Evolutionary conservation across 352 stramenopile genomes (phyloP), one percentile per base, ranked within the genome.

Genomic region (Globisporangium barbulae): DNA sequence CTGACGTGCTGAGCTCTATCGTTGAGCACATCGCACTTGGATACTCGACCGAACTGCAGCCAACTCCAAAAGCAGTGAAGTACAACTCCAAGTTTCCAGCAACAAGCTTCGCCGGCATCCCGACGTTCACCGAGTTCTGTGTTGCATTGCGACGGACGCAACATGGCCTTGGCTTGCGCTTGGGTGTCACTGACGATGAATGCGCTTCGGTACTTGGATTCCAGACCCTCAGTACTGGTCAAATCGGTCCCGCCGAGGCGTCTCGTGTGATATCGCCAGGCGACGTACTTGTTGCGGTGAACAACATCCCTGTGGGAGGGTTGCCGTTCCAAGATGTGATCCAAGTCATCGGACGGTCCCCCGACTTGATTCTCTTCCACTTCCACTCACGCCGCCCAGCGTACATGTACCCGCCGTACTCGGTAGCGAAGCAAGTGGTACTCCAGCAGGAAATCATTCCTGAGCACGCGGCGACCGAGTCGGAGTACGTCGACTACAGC

Each of bases 1-100:
- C 76, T 15, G 81, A 90, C 50, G 78, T 94, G 12, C 66, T 96
- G 1, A 88, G 86, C 37, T 85, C 79, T 25, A 67, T 95, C 7
- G 77, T 96, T 22, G 88, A 96, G 54, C 88, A 96, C 55, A 74
- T 96, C 41, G 83, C 79, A 5, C 69, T 96, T 50, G 86, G 88
- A 28, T 96, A 96, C 50, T 67, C 83, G 4, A 83, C 76, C 1
- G 58, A 72, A 15, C 49, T 91, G 41, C 69, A 82, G 25, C 67
- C 67, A 2, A 65, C 86, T 15, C 75, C 76, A 35, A 64, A 68
- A 54, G 71, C 73, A 25, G 64, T 80, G 47, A 61, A 65, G 2
- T 88, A 80, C 64, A 83, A 89, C 64, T 88, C 79, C 1, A 72
- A 59, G 45, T 91, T 79, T 52, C 71, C 82, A 33, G 68, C 75